Base-by-base conservation (phyloP, 2,329 filamentous ascomycete species). In the Sporothrix euskadiensis region DNA sequence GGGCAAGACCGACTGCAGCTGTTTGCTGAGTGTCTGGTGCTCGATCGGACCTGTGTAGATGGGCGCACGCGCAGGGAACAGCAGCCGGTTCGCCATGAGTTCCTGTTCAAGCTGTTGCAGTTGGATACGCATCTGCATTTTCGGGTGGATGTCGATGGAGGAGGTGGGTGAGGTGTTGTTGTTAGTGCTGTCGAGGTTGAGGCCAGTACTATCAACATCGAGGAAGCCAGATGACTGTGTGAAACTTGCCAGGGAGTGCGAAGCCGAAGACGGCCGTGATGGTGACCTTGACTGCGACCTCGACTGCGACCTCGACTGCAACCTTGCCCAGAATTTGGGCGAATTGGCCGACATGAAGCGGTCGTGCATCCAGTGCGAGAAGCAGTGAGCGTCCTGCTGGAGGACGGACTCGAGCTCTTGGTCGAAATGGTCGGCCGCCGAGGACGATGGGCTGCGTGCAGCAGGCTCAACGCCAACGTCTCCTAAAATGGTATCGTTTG, bases 1-100 rank as follows among this genome's bases (percentile, higher is more conserved):
- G 1, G 79, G 78, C 6, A 79, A 66, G 0, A 75, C 59, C 3
- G 73, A 73, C n/a, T 77, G 71, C 10, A 80, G 75, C 22, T 75
- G 73, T n/a, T 59, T 75, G 49, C 10, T 61, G 14, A 73, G 71
- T 2, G 41, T 39, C n/a, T 41, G 61, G 16, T 12, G 69, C 44
- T 70, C 69, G 59, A 65, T 71, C 26, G 39, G 69, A 0, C 72
- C 72, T 3, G 59, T 44, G 10, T 22, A 30, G 6, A 74, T 39
- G 19, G 49, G 1, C 9, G 30, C 39, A 4, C 47, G n/a, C 1
- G 54, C n/a, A 4, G 49, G 52, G 52, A 69, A 69, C 2, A 70
- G 35, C 5, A 70, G 30, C 1, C 49, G 68, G 68, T 70, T 70
- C 30, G 52, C 49, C 3, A 57, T 57, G 32, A 70, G 47, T n/a